Conservation (phyloP, 371 early-diverging fungal species). For the Rhizopus arrhizus region DNA sequence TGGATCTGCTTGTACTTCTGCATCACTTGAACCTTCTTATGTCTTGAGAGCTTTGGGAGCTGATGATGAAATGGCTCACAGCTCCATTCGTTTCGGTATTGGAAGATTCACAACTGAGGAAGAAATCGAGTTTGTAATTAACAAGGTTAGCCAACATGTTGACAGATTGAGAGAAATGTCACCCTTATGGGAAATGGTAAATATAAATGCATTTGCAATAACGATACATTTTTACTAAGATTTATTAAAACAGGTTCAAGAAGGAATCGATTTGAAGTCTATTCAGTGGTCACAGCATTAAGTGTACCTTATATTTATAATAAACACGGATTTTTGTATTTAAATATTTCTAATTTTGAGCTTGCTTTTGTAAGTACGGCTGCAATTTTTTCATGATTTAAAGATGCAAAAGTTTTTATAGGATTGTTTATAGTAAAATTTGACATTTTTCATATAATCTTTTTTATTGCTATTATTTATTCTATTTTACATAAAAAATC, state of each 20-base stretch:
- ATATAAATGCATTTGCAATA: neutral
- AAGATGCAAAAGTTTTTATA: too few species aligned
- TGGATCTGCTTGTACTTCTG: constrained; percentile 99
- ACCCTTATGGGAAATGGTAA: constrained; percentile 98
- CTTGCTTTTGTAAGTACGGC: too few species aligned
- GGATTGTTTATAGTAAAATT: too few species aligned
- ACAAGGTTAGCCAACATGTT: constrained; percentile 89
- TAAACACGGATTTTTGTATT: too few species aligned
- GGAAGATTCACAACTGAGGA: constrained; percentile 98
- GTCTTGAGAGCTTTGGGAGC: constrained; percentile 98
- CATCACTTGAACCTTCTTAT: constrained; percentile 98
- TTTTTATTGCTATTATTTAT: too few species aligned
- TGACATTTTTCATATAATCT: too few species aligned
- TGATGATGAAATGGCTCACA: constrained; percentile 98
- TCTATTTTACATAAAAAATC: too few species aligned
- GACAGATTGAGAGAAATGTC: constrained; percentile 95
- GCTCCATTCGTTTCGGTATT: constrained; percentile 98
- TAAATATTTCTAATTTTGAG: too few species aligned
- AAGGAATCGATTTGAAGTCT: constrained; percentile 90
- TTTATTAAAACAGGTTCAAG: constrained; percentile 60
- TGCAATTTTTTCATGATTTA: too few species aligned
- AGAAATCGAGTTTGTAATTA: constrained; percentile 93
- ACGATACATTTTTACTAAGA: constrained; percentile 12
- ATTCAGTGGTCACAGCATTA: constrained; percentile 94
- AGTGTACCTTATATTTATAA: constrained; percentile 4